Conservation (phyloP, 1,284 basidiomycete genomes). For the Mycosarcoma mackinlayi region DNA sequence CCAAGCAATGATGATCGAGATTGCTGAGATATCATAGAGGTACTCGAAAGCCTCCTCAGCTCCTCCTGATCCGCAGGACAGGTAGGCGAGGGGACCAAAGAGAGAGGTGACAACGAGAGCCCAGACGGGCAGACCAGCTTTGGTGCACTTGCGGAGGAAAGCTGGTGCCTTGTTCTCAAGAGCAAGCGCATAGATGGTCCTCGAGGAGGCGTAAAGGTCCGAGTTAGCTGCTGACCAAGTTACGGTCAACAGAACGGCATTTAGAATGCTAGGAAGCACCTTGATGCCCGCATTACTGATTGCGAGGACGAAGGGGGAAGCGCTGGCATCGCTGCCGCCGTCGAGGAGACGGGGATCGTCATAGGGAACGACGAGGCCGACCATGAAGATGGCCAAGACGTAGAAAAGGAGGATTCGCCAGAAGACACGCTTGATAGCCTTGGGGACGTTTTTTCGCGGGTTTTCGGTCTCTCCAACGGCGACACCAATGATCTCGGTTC, state of each 20-base stretch:
- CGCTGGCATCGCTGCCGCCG: slow-evolving; percentile 44
- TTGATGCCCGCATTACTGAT: slow-evolving; percentile 69
- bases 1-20: slow-evolving; percentile 81
- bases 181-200: slow-evolving; percentile 79
- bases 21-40: slow-evolving; percentile 74
- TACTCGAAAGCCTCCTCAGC: slow-evolving; percentile 74
- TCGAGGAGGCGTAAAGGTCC: slow-evolving; percentile 83
- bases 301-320: slow-evolving; percentile 69
- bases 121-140: slow-evolving; percentile 79
- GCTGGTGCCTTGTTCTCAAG: slow-evolving; percentile 79
- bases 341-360: slow-evolving; percentile 42
- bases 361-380: slow-evolving; percentile 59
- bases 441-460: slow-evolving; percentile 66
- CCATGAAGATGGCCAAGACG: slow-evolving; percentile 70
- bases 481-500: slow-evolving; percentile 85
- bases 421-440: slow-evolving; percentile 55
- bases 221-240: slow-evolving; percentile 87
- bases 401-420: slow-evolving; percentile 69
- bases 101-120: slow-evolving; percentile 76
- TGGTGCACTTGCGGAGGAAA: slow-evolving; percentile 77
- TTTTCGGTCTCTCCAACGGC: slow-evolving; percentile 75
- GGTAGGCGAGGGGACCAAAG: slow-evolving; percentile 77
- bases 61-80: slow-evolving; percentile 71
- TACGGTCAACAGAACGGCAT: slow-evolving; percentile 79
- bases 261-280: slow-evolving; percentile 72